Evolutionary conservation across 2,329 filamentous ascomycete genomes (phyloP).

Genomic region (Trichoderma pleuroti): DNA sequence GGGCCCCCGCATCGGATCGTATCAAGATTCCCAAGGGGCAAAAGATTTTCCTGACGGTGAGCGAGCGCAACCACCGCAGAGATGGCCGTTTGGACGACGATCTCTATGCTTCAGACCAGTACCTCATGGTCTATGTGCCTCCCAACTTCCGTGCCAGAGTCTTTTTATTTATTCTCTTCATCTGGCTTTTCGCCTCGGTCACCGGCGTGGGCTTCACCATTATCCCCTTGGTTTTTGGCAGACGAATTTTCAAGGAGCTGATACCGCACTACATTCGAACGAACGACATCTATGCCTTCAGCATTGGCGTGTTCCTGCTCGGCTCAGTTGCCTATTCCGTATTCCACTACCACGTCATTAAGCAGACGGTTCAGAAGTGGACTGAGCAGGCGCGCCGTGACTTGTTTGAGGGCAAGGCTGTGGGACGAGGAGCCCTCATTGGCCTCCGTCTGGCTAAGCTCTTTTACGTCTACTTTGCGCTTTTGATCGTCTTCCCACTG

Average conservation of each 20-base stretch:
- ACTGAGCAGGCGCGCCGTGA: conserved; percentile 24
- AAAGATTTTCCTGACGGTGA: conserved; percentile 72
- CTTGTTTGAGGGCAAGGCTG: conserved; percentile 24
- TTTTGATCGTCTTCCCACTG: conserved; percentile 76
- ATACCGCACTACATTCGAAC: conserved; percentile 70
- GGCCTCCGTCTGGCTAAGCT: conserved; percentile 44
- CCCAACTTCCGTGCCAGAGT: conserved; percentile 79
- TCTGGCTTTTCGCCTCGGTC: conserved; percentile 89
- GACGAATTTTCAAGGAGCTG: conserved; percentile 68
- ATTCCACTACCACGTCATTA: conserved; percentile 47
- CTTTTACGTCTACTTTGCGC: conserved; percentile 69
- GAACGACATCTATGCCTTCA: conserved; percentile 97
- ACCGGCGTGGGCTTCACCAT: conserved; percentile 85
- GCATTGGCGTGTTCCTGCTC: conserved; percentile 79
- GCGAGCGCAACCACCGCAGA: conserved; percentile 60
- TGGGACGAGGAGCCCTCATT: conserved; percentile 28
- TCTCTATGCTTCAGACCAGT: conserved; percentile 57
- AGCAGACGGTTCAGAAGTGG: conserved; percentile 33
- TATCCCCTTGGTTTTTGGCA: conserved; percentile 79
- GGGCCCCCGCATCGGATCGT: conserved; percentile 91
- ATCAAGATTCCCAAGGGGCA: conserved; percentile 86
- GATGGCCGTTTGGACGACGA: conserved; percentile 52
- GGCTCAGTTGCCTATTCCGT: conserved; percentile 63
- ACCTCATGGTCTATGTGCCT: conserved; percentile 74
- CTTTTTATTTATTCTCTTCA: conserved; percentile 78